These are phyloP conservation scores for Cochlearia excelsa DNA, from an alignment of 345 rosid genomes.

Conservation along the genomic window DNA sequence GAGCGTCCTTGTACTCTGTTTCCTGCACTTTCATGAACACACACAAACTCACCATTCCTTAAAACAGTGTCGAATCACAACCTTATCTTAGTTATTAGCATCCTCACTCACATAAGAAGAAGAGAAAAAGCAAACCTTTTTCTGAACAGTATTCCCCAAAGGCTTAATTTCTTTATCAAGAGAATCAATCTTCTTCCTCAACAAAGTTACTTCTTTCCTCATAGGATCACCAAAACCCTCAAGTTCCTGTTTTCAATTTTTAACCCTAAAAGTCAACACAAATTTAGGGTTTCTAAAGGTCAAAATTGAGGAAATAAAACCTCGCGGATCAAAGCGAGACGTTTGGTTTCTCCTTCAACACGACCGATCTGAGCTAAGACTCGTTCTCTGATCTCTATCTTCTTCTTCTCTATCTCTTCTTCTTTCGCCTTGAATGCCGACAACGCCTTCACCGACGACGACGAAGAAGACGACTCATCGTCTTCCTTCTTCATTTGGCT, in stretches of 20 bases:
- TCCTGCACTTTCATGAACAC: constrained; percentile 44
- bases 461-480: constrained; percentile 60
- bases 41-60: background rate
- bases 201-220: constrained; percentile 81
- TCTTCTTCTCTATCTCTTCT: constrained; percentile 94
- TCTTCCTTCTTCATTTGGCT: constrained; percentile 90
- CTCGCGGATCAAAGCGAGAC: constrained; percentile 84
- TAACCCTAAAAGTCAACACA: background rate
- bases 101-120: background rate
- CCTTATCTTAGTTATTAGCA: constrained; percentile 12
- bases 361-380: constrained; percentile 85
- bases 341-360: constrained; percentile 27
- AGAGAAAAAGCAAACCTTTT: constrained; percentile 51
- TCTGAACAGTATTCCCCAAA: constrained; percentile 75
- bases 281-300: background rate
- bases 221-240: constrained; percentile 87
- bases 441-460: constrained; percentile 51
- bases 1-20: constrained; percentile 81
- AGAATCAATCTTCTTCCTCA: constrained; percentile 82
- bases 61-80: background rate
- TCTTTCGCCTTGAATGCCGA: constrained; percentile 87
- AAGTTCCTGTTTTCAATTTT: constrained; percentile 55
- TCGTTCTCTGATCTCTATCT: constrained; percentile 78
- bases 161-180: constrained; percentile 92
- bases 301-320: constrained; percentile 32